phyloP scores from a whole-genome alignment of 352 stramenopile genomes.

The Thalassiosira delicatula region DNA sequence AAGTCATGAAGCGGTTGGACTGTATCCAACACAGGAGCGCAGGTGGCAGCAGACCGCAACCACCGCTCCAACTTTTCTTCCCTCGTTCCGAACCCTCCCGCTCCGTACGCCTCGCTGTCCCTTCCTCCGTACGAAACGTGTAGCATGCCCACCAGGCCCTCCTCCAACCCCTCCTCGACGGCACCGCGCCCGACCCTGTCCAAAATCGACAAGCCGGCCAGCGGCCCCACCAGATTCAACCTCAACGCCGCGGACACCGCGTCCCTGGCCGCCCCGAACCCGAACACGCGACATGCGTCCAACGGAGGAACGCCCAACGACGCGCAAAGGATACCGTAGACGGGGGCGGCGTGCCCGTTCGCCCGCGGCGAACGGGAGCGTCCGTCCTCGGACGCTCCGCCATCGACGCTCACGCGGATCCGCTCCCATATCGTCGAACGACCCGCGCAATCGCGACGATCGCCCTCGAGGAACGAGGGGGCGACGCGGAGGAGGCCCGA shows the following conservation, averaged over 20 bases:
- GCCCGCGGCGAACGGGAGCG: neutral
- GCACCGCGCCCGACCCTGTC: conserved; percentile 53
- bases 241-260: conserved; percentile 77
- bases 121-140: neutral
- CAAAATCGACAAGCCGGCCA: conserved; percentile 67
- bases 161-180: conserved; percentile 55
- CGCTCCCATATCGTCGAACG: conserved; percentile 32
- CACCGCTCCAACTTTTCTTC: conserved; percentile 24
- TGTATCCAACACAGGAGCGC: conserved; percentile 72
- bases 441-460: neutral
- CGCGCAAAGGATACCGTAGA: conserved; percentile 64
- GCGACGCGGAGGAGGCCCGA: conserved; percentile 71
- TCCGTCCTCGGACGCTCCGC: conserved; percentile 11
- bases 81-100: no score
- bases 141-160: conserved; percentile 41
- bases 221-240: conserved; percentile 78
- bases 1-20: conserved; percentile 78
- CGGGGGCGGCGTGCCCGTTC: conserved; percentile 61
- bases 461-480: conserved; percentile 46
- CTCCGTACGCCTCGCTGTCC: neutral
- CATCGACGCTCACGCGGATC: conserved; percentile 33
- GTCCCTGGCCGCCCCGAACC: conserved; percentile 79
- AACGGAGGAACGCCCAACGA: conserved; percentile 56
- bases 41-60: conserved; percentile 47
- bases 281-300: conserved; percentile 65